A percentile compares a stretch with the other conserved stretches of the same genome.
Conservation (phyloP, 305 asterid species). For the Solanum hybrid region DNA sequence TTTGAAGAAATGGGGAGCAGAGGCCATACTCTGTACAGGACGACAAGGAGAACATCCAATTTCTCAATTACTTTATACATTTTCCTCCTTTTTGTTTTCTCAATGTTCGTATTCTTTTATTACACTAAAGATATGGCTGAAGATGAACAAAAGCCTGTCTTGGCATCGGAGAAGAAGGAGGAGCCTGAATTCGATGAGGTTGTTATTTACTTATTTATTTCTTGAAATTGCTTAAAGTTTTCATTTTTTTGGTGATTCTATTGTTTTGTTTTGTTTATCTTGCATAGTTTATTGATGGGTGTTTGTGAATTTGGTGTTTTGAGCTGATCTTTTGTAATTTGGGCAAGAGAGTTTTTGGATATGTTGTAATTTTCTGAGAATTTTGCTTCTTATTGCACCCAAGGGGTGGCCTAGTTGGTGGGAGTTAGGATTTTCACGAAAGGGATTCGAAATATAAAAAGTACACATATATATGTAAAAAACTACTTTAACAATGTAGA, state of each 20-base stretch:
- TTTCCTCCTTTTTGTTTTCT: constrained; percentile 47
- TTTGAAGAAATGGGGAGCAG: constrained; percentile 34
- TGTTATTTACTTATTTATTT: neutral
- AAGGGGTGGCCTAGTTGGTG: neutral
- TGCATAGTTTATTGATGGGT: neutral
- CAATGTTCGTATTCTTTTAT: constrained; percentile 48
- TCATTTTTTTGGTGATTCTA: neutral
- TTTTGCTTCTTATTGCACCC: neutral
- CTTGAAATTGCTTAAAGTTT: neutral
- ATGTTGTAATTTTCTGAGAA: neutral
- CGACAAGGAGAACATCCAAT: constrained; percentile 39
- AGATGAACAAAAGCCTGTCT: constrained; percentile 34
- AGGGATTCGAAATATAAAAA: neutral
- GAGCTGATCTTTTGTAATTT: neutral
- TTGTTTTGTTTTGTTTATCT: neutral
- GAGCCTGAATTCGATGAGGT: constrained; percentile 30
- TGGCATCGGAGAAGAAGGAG: constrained; percentile 17
- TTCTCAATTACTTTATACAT: constrained; percentile 43
- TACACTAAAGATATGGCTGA: constrained; percentile 53
- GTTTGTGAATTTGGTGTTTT: neutral
- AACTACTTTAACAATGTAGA: neutral
- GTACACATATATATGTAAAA: neutral
- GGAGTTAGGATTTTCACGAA: neutral
- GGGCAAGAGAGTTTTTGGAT: neutral
- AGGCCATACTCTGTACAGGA: constrained; percentile 28